phyloP scores from a whole-genome alignment of 2,329 filamentous ascomycete species.

The Neurospora sp. region DNA sequence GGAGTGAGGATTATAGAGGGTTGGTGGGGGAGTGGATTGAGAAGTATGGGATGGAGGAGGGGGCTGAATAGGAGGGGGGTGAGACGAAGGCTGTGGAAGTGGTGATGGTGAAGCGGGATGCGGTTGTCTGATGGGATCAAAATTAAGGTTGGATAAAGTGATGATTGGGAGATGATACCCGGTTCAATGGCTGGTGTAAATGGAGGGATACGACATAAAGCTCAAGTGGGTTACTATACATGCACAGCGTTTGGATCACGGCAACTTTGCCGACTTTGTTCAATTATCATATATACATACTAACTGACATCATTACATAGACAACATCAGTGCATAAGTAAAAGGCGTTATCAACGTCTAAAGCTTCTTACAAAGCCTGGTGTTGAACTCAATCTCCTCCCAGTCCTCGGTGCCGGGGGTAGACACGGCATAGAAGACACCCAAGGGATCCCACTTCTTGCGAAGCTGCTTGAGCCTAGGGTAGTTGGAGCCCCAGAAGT shows the following conservation, averaged over 20 bases:
- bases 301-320: background rate
- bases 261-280: background rate
- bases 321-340: background rate
- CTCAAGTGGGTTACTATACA: background rate
- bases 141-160: background rate
- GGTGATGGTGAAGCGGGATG: background rate
- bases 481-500: constrained; percentile 32
- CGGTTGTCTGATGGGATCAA: background rate
- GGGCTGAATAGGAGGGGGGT: fast-evolving
- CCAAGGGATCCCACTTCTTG: constrained; percentile 31
- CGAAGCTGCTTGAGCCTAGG: constrained; percentile 26
- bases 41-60: constrained; percentile 31
- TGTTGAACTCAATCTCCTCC: constrained; percentile 28
- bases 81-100: background rate
- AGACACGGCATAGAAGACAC: constrained; percentile 32
- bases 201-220: background rate
- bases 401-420: constrained; percentile 36
- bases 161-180: background rate
- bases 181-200: background rate
- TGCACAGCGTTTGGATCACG: background rate
- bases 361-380: constrained; percentile 28
- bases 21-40: constrained; percentile 28
- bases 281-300: background rate
- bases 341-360: background rate
- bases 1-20: constrained; percentile 25